A percentile compares a stretch with the other conserved stretches of the same genome.
Evolutionary conservation across 768 basidiomycete genomes (phyloP).

Genomic region (Trametopsis cervina): DNA sequence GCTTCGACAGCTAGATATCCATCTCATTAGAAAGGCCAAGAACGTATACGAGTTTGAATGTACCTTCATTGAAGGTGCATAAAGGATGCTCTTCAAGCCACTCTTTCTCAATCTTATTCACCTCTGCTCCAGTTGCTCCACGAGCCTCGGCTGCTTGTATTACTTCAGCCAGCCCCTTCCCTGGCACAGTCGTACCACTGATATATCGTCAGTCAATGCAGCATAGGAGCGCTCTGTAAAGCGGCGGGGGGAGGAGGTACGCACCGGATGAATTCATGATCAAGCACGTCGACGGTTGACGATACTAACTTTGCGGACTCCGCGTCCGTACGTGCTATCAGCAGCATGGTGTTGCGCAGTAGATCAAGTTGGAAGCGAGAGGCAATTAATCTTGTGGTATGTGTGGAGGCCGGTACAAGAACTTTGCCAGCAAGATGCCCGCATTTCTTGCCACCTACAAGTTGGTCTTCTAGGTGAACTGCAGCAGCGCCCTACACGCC

Average conservation of each 20-base stretch:
- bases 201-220: too few relatives aligned
- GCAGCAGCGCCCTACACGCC: conserved; percentile 71
- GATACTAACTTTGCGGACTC: conserved; percentile 82
- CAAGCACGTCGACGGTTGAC: conserved; percentile 72
- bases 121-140: conserved; percentile 58
- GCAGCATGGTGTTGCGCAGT: conserved; percentile 78
- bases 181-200: conserved; percentile 25
- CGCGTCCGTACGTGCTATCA: conserved; percentile 90
- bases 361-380: conserved; percentile 89
- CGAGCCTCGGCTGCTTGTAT: conserved; percentile 60
- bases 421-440: conserved; percentile 91
- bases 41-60: background rate
- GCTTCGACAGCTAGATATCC: conserved; percentile 45
- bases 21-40: conserved; percentile 1
- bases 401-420: conserved; percentile 84
- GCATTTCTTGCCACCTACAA: conserved; percentile 94
- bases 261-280: conserved; percentile 74
- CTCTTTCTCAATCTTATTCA: conserved; percentile 66
- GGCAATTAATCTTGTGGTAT: conserved; percentile 77
- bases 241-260: too few relatives aligned
- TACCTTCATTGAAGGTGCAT: conserved; percentile 83
- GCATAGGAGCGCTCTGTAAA: too few relatives aligned
- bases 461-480: conserved; percentile 90
- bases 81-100: conserved; percentile 68
- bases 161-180: conserved; percentile 56